Percentiles rank a stretch among this genome's conserved stretches.
phyloP scores from a whole-genome alignment of 768 basidiomycete genomes.

The Podaxis pistillaris region DNA sequence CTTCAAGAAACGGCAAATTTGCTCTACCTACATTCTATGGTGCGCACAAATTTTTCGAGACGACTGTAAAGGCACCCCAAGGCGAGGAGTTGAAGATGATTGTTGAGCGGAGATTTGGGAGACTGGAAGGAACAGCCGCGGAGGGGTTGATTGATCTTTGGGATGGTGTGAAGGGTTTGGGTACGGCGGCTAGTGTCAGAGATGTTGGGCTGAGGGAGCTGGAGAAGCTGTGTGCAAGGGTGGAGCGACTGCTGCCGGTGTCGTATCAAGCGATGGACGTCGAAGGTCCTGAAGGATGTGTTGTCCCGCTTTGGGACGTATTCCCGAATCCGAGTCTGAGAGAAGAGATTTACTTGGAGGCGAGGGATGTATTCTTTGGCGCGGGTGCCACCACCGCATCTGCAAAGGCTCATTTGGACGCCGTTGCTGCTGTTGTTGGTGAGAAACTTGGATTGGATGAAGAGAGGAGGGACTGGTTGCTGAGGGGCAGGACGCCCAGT shows the following conservation, averaged over 20 bases:
- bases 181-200: constrained; percentile 49
- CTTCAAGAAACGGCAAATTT: constrained; percentile 46
- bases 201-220: constrained; percentile 77
- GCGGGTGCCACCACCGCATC: constrained; percentile 53
- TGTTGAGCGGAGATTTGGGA: constrained; percentile 62
- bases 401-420: constrained; percentile 46
- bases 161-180: constrained; percentile 54
- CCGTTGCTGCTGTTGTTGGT: constrained; percentile 54
- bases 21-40: constrained; percentile 75
- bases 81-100: constrained; percentile 69
- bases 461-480: constrained; percentile 71
- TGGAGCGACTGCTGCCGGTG: constrained; percentile 58
- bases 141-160: constrained; percentile 65
- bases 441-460: constrained; percentile 62
- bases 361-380: constrained; percentile 90
- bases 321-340: constrained; percentile 74
- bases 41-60: constrained; percentile 78
- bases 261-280: constrained; percentile 44
- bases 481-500: constrained; percentile 63
- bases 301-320: constrained; percentile 36
- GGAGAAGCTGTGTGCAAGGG: constrained; percentile 78
- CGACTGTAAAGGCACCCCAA: constrained; percentile 60
- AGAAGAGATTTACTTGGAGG: constrained; percentile 88
- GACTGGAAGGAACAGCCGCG: constrained; percentile 48
- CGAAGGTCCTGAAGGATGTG: constrained; percentile 23